Percentiles rank a stretch among this genome's conserved stretches.
These are phyloP conservation scores for Lunasporangiospora selenospora DNA, from an alignment of 192 early-diverging fungal species.

Conservation along the genomic window DNA sequence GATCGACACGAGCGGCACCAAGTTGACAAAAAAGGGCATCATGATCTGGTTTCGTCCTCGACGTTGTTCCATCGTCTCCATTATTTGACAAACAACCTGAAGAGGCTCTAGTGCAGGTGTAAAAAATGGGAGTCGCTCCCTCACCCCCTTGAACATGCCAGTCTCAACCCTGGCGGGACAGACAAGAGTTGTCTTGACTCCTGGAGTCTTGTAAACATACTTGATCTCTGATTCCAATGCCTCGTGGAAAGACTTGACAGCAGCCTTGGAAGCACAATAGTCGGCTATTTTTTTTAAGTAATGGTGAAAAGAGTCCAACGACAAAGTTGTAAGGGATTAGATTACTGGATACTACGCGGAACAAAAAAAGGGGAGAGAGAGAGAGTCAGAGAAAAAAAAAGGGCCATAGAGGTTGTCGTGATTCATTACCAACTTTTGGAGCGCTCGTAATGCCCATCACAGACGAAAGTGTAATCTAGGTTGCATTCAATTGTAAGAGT, in stretches of 20 bases:
- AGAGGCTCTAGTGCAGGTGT: slow-evolving; percentile 65
- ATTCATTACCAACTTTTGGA: slow-evolving; percentile 22
- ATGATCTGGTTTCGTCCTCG: slow-evolving; percentile 54
- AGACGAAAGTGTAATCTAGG: slow-evolving; percentile 55
- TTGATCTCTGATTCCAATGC: slow-evolving; percentile 76
- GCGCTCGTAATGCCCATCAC: slow-evolving; percentile 38
- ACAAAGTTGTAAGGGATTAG: too few species aligned
- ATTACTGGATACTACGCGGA: too few species aligned
- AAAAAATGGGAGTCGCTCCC: slow-evolving; percentile 63
- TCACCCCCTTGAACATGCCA: slow-evolving; percentile 73
- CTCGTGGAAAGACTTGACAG: slow-evolving; percentile 75
- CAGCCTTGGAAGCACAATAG: slow-evolving; percentile 85
- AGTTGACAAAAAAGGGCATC: slow-evolving; percentile 46
- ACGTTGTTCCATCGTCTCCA: slow-evolving; percentile 61
- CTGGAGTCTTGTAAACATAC: slow-evolving; percentile 61
- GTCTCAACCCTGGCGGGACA: slow-evolving; percentile 77
- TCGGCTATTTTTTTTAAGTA: slow-evolving; percentile 51
- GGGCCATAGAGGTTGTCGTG: too few species aligned
- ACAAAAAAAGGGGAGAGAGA: too few species aligned
- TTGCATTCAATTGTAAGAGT: too few species aligned
- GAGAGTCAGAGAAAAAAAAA: too few species aligned
- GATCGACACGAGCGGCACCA: slow-evolving; percentile 47
- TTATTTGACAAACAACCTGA: slow-evolving; percentile 64
- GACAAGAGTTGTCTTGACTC: slow-evolving; percentile 73
- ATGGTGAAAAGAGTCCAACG: neutral